phyloP scores from a whole-genome alignment of 768 basidiomycete genomes.

The Hydnomerulius pinastri region DNA sequence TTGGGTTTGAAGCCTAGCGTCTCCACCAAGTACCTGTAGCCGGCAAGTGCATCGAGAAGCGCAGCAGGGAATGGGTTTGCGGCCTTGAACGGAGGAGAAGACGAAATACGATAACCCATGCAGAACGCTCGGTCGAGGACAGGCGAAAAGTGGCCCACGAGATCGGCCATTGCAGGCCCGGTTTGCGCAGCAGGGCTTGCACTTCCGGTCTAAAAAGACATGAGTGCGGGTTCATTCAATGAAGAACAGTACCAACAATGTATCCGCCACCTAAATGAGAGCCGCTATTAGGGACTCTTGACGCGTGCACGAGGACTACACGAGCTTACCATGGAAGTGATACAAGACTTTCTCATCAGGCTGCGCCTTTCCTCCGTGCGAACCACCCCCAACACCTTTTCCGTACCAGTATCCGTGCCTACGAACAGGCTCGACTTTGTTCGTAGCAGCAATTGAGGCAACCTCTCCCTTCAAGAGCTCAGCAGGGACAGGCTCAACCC shows the following conservation, averaged over 20 bases:
- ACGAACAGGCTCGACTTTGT: constrained; percentile 19
- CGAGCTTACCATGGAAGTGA: constrained; percentile 4
- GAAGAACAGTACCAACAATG: background rate
- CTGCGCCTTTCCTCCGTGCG: constrained; percentile 12
- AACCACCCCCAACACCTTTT: constrained; percentile 3
- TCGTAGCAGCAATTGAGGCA: background rate
- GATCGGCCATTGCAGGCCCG: background rate
- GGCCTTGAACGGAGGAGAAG: constrained; percentile 17
- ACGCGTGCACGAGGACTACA: background rate
- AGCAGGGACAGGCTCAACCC: constrained; percentile 2
- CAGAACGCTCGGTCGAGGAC: constrained; percentile 9
- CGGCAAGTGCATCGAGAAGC: constrained; percentile 39
- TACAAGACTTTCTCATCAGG: constrained; percentile 23
- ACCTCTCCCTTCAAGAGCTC: constrained; percentile 2
- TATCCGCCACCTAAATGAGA: constrained; percentile 2
- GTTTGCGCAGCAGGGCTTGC: background rate
- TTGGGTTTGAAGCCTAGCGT: constrained; percentile 29
- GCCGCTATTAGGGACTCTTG: background rate
- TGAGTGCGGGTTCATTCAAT: background rate
- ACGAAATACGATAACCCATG: constrained; percentile 36
- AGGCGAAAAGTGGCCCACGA: constrained; percentile 3
- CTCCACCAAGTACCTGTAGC: constrained; percentile 36
- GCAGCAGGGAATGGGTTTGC: constrained; percentile 37
- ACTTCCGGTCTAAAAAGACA: background rate
- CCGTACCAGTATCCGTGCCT: constrained; percentile 32